phyloP scores from a whole-genome alignment of 2,329 filamentous ascomycete genomes.

The Saccharata proteae region DNA sequence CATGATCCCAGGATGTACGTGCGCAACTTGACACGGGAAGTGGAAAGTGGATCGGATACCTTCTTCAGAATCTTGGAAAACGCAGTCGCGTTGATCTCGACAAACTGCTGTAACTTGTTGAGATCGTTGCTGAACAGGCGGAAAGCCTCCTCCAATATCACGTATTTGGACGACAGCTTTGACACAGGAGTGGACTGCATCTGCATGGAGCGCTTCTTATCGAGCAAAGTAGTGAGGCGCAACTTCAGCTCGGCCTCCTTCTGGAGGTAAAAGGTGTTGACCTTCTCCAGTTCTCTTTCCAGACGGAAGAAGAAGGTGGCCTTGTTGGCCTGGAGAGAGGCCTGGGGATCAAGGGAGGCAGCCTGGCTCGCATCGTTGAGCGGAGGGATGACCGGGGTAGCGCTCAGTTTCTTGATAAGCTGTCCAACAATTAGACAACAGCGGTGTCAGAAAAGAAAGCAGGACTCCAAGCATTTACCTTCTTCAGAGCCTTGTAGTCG shows the following conservation, averaged over 20 bases:
- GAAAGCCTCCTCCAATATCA: constrained; percentile 89
- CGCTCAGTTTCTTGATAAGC: constrained; percentile 97
- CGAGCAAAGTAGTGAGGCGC: constrained; percentile 78
- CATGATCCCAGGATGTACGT: constrained; percentile 4
- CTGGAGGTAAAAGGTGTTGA: constrained; percentile 94
- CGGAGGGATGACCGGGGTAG: constrained; percentile 70
- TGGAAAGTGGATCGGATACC: constrained; percentile 35
- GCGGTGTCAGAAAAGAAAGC: constrained; percentile 6
- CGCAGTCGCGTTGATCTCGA: constrained; percentile 93
- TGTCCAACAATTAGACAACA: constrained; percentile 28
- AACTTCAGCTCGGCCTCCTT: constrained; percentile 98
- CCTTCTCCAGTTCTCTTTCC: constrained; percentile 95
- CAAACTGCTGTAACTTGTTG: constrained; percentile 96
- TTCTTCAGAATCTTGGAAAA: constrained; percentile 99
- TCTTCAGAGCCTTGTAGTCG: constrained; percentile 98
- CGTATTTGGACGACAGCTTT: constrained; percentile 83
- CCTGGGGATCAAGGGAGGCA: constrained; percentile 60
- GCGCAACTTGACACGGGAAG: too few relatives aligned
- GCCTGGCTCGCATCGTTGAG: constrained; percentile 48
- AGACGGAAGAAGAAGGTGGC: constrained; percentile 98
- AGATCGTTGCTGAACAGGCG: constrained; percentile 94
- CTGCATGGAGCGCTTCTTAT: constrained; percentile 89
- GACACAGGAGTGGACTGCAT: constrained; percentile 65
- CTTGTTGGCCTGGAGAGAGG: constrained; percentile 88
- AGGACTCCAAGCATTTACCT: constrained; percentile 46